Evolutionary conservation across 768 basidiomycete genomes (phyloP), one percentile per base, ranked within the genome.

Genomic region (Solioccasus polychromus): DNA sequence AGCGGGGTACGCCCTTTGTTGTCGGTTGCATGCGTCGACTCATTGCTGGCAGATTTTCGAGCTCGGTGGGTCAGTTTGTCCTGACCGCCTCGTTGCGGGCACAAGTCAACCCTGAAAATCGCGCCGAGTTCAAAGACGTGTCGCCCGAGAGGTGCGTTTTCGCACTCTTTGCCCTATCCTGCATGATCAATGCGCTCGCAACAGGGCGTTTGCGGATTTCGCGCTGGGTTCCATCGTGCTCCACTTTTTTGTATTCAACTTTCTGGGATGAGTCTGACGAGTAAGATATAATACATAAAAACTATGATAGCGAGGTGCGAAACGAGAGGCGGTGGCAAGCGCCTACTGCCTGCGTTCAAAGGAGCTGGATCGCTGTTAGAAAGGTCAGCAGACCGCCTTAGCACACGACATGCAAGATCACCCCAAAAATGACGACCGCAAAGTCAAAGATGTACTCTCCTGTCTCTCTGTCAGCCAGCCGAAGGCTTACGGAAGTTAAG

Each of bases 201-300:
- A 15, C 62, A 99, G 96, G 60, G 96, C 96, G 17, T 99, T 99
- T 60, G 94, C 90, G 35, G 96, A 99, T 61, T 99, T 97, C 61
- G 88, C 88, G 22, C 66, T 94, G 35, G 93, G 93, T n/a, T 94
- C 92, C 3, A 85, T 98, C 51, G 83, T 98, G 30, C 75, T 99
- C 26, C 96, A 99, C 68, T 93, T 97, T 74, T 99, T 98, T 66
- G 94, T 96, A 49, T 97, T 85, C 78, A 97, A 97, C 71, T 98
- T 96, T 78, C 77, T 99, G 12, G 96, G 95, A 66, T 98, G 67
- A 69, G 45, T 28, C 17, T 11, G 28, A 29, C 24, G 40, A 34
- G 14, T 45, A 42, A 40, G 22, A 48, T 51, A 51, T 23, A 45
- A 11, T 60, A 54, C 48, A 62, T 18, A 46, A 25, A 17, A 29